Conservation (phyloP, 352 stramenopile species). For the Pythium utonaiense region DNA sequence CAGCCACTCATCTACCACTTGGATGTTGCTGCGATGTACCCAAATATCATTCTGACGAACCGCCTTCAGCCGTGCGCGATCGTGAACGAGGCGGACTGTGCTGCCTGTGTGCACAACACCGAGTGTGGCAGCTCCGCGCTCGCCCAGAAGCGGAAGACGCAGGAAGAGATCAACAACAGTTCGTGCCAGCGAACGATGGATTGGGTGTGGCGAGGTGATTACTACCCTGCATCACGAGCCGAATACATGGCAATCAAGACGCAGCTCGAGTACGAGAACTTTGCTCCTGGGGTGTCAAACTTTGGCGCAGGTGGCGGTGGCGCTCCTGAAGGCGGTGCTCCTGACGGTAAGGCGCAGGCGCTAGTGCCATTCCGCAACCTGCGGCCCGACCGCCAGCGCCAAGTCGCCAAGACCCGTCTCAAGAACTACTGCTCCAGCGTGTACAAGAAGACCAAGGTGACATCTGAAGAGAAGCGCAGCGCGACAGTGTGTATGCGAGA, state of each 20-base stretch:
- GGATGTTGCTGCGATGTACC: slow-evolving; percentile 99
- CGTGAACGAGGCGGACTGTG: slow-evolving; percentile 94
- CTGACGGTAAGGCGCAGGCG: slow-evolving; percentile 1
- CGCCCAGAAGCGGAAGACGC: slow-evolving; percentile 62
- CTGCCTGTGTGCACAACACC: slow-evolving; percentile 93
- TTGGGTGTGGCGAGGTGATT: slow-evolving; percentile 98
- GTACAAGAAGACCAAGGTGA: slow-evolving; percentile 98
- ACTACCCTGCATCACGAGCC: slow-evolving; percentile 89
- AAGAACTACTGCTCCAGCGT: slow-evolving; percentile 96
- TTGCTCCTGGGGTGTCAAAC: slow-evolving; percentile 22
- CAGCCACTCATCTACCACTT: slow-evolving; percentile 98
- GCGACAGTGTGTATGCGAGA: slow-evolving; percentile 99
- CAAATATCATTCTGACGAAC: slow-evolving; percentile 99
- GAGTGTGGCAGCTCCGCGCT: slow-evolving; percentile 62
- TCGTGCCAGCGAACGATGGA: slow-evolving; percentile 97
- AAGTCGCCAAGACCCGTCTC: slow-evolving; percentile 74
- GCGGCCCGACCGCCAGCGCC: slow-evolving; percentile 49
- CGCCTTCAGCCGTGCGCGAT: slow-evolving; percentile 97
- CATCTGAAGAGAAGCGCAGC: slow-evolving; percentile 90
- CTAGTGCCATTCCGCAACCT: slow-evolving; percentile 65
- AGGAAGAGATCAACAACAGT: slow-evolving; percentile 42
- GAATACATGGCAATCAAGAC: slow-evolving; percentile 97
- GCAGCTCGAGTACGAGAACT: slow-evolving; percentile 93
- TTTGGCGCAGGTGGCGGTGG: background rate
- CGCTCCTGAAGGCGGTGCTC: slow-evolving; percentile 12